phyloP scores from a whole-genome alignment of 495 filamentous ascomycete genomes.

The Hypoxylon intermedium region DNA sequence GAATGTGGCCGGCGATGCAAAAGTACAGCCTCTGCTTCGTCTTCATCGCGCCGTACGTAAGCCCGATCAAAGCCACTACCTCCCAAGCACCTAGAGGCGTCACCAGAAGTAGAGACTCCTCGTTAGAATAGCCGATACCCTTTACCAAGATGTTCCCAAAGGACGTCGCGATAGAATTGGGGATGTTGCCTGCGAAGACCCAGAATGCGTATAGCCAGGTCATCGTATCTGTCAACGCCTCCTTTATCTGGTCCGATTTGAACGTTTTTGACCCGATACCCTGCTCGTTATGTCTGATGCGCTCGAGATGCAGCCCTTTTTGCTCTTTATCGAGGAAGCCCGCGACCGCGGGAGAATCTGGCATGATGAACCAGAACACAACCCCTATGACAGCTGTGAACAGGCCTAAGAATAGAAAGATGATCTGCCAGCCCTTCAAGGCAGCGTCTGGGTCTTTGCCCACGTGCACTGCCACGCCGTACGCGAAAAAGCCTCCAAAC shows the following conservation, averaged over 20 bases:
- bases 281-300: constrained; percentile 69
- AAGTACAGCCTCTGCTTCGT: constrained; percentile 39
- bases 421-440: constrained; percentile 70
- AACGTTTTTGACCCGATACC: constrained; percentile 74
- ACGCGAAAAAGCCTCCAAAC: constrained; percentile 68
- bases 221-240: constrained; percentile 56
- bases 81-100: constrained; percentile 73
- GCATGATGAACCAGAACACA: constrained; percentile 68
- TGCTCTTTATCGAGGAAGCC: constrained; percentile 70
- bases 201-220: constrained; percentile 68
- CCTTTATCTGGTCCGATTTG: constrained; percentile 66
- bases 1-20: constrained; percentile 49
- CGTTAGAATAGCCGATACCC: constrained; percentile 55
- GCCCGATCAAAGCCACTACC: constrained; percentile 62
- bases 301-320: constrained; percentile 62
- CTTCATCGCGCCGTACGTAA: constrained; percentile 31
- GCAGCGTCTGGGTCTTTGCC: constrained; percentile 54
- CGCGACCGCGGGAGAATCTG: constrained; percentile 72
- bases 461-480: constrained; percentile 66
- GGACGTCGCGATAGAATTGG: constrained; percentile 50
- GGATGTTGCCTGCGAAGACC: constrained; percentile 66
- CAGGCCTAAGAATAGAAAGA: constrained; percentile 70
- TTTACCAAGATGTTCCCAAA: constrained; percentile 43
- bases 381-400: constrained; percentile 65
- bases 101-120: constrained; percentile 70